Evolutionary conservation across 2,329 filamentous ascomycete species (phyloP).

Genomic region (Xylariaceae sp.): DNA sequence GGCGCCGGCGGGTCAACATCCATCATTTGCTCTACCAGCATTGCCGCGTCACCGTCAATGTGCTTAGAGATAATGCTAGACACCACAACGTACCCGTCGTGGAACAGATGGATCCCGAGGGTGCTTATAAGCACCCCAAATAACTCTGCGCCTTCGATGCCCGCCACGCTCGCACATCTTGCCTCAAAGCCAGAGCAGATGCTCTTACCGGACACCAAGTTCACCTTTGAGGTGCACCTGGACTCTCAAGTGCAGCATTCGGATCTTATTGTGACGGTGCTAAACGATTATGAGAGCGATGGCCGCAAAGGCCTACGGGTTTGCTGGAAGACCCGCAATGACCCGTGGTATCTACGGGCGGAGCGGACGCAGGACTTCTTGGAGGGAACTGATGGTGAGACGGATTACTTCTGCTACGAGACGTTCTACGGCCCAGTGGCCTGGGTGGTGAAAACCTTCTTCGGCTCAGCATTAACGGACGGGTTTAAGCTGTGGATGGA

Average conservation of each 20-base stretch:
- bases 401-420: slow-evolving; percentile 48
- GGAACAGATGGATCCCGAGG: slow-evolving; percentile 41
- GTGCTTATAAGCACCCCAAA: slow-evolving; percentile 30
- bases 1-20: slow-evolving; percentile 35
- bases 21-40: slow-evolving; percentile 37
- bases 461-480: slow-evolving; percentile 37
- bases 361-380: slow-evolving; percentile 50
- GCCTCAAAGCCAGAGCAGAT: slow-evolving; percentile 19
- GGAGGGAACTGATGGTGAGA: slow-evolving; percentile 35
- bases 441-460: slow-evolving; percentile 37
- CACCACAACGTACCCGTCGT: slow-evolving; percentile 37
- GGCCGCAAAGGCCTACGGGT: slow-evolving; percentile 41
- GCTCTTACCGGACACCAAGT: slow-evolving; percentile 37
- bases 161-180: slow-evolving; percentile 23
- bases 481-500: slow-evolving; percentile 44
- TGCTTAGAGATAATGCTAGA: slow-evolving; percentile 38
- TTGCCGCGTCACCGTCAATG: slow-evolving; percentile 38
- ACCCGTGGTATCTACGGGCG: slow-evolving; percentile 38
- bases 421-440: slow-evolving; percentile 48
- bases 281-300: slow-evolving; percentile 39
- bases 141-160: background rate
- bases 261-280: slow-evolving; percentile 33
- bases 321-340: slow-evolving; percentile 42
- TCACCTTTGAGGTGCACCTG: slow-evolving; percentile 41
- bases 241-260: slow-evolving; percentile 25